Evolutionary conservation across 2,329 filamentous ascomycete genomes (phyloP), one percentile per base, ranked within the genome.

Genomic region (Colletotrichum agaves): DNA sequence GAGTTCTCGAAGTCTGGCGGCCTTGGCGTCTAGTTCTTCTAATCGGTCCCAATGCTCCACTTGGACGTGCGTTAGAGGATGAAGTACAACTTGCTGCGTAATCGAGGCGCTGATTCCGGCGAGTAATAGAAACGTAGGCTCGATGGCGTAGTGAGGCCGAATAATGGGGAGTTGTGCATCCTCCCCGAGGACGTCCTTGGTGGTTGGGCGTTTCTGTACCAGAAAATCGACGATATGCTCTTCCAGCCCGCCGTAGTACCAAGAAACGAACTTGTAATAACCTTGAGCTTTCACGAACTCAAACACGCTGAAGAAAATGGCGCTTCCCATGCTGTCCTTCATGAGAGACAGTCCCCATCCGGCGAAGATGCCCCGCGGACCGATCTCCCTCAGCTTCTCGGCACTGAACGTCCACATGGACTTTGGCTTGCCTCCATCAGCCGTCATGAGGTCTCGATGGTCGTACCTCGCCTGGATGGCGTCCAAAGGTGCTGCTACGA

Each of bases 381-480:
- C 91, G 67, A 94, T 93, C 63, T 91, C 90, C n/a, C 84, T 83
- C 37, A 93, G 83, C 78, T 83, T 83, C 65, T 87, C 85, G 10
- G 82, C 83, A 41, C 88, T 88, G 73, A 93, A 94, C 15, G 85
- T 81, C 91, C 91, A 94, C 87, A 93, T 91, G 75, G 87, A 92
- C 71, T 84, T 85, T 1, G 81, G 84, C 60, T 78, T 79, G 19
- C 77, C 78, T 11, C 78, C 78, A 50, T 80, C 80, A 39, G 72
- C 78, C 17, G 79, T 76, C 72, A 85, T 79, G 46, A 85, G 72
- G 39, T 85, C 83, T 1, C 79, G 79, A 71, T 87, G 85, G 72
- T 92, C 90, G 77, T 92, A 93, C 8, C 91, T 85, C 4, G 90
- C 89, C 73, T 93, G 91, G 3, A 94, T 86, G 0, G 92, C 92